Evolutionary conservation across 1,284 basidiomycete genomes (phyloP), one percentile per base, ranked within the genome.

Genomic region (Ceratobasidium sp.): DNA sequence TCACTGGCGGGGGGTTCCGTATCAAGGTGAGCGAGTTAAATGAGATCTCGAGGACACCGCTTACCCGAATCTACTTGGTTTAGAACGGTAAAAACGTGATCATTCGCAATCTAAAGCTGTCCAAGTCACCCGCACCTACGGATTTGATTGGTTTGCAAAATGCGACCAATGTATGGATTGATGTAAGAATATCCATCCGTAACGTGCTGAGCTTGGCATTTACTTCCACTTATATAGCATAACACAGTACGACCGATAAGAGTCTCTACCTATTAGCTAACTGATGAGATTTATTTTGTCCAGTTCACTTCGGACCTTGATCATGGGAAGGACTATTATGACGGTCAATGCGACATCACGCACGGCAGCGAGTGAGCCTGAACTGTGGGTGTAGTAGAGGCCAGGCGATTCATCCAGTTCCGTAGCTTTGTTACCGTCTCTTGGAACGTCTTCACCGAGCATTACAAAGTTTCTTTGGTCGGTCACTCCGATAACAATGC

Each of bases 121-220:
- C 66, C 68, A 78, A 79, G 54, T 71, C 75, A 10, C 52, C 41
- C 1, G 78, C 78, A n/a, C 78, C 79, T 10, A 75, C 70, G 10
- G 79, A 79, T 62, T 46, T 79, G 57, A 76, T 80, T 38, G 78
- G 54, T 18, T 33, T 80, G n/a, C 79, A 80, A 41, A 66, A 64
- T n/a, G 52, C 74, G 14, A 77, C 78, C 33, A 77, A 80, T 27
- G 75, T 80, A 33, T 80, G 79, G 79, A 57, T 80, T 50, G 78
- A 77, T 54, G 68, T 70, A 23, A 70, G 68, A 14, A 46, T 27
- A 30, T 52, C 6, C 20, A 1, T 38, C 33, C 3, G 46, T 35
- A 8, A 1, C 23, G 8, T 14, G 16, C 30, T 35, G 38, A 30
- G 38, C 50, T 6, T 7, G 35, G 50, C 59, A 27, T 38, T 30